These are phyloP conservation scores for Rhodosporidiobolus odoratus DNA, from an alignment of 768 basidiomycete species.

Conservation along the genomic window DNA sequence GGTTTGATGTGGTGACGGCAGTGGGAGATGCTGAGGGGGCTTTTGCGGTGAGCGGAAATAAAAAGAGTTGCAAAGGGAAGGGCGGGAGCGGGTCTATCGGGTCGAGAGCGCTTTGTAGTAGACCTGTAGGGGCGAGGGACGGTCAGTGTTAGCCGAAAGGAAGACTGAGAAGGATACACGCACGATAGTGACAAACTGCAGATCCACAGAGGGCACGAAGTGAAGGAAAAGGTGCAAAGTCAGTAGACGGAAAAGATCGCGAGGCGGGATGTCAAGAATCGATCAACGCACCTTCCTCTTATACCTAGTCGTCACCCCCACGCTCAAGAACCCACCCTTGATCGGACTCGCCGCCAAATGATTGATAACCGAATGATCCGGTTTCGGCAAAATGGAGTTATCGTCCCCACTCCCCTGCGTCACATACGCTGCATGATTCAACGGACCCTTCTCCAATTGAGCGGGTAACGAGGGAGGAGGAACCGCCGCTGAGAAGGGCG, in stretches of 20 bases:
- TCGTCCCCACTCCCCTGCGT: constrained; percentile 58
- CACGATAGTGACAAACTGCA: constrained; percentile 40
- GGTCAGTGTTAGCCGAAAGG: not conserved
- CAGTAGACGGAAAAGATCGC: not conserved
- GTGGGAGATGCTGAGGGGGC: too few species aligned
- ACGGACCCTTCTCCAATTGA: constrained; percentile 86
- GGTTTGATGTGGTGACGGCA: too few species aligned
- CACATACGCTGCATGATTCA: constrained; percentile 55
- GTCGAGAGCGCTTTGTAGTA: constrained; percentile 33
- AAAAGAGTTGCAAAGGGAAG: not conserved
- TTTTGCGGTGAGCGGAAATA: not conserved
- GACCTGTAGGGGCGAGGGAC: constrained; percentile 6
- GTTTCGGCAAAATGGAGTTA: constrained; percentile 81
- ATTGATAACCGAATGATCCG: constrained; percentile 87
- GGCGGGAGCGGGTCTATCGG: not conserved
- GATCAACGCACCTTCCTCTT: constrained; percentile 73
- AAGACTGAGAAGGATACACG: not conserved
- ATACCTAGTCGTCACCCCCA: constrained; percentile 86
- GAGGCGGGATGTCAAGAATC: too few species aligned
- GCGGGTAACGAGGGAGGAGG: constrained; percentile 81
- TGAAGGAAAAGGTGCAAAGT: not conserved
- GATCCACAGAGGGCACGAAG: not conserved
- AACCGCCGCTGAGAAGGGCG: constrained; percentile 15
- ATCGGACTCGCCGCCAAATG: constrained; percentile 92
- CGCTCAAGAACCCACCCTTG: constrained; percentile 83